Conservation (phyloP, 2,329 filamentous ascomycete genomes). For the Fusarium chaquense region DNA sequence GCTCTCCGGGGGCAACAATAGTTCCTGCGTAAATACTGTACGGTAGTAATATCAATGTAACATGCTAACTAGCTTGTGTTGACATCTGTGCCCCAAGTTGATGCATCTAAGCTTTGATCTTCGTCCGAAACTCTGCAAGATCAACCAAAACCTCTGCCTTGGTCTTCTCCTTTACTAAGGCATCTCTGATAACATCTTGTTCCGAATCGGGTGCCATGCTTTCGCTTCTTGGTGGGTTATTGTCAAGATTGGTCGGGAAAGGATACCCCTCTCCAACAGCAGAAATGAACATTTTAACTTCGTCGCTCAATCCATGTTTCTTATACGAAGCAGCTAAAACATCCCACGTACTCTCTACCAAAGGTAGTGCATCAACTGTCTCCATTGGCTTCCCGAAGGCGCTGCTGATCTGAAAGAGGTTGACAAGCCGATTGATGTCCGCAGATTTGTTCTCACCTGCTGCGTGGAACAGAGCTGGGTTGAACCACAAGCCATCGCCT, state of each 20-base stretch:
- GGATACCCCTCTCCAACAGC: conserved; percentile 70
- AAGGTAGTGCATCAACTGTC: conserved; percentile 63
- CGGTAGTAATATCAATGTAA: background rate
- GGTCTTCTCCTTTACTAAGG: conserved; percentile 57
- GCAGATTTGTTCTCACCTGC: conserved; percentile 67
- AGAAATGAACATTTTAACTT: conserved; percentile 60
- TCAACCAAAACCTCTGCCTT: conserved; percentile 56
- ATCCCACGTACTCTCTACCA: conserved; percentile 62
- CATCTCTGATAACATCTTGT: conserved; percentile 62
- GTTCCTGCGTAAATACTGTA: background rate
- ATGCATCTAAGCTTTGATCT: conserved; percentile 28
- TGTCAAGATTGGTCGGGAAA: conserved; percentile 72
- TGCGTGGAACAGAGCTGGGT: conserved; percentile 72
- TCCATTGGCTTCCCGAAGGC: conserved; percentile 76
- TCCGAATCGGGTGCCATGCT: conserved; percentile 72
- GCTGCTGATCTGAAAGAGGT: conserved; percentile 71
- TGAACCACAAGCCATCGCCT: conserved; percentile 74
- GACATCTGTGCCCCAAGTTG: too few relatives aligned
- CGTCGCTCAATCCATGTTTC: conserved; percentile 54
- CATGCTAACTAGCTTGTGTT: background rate
- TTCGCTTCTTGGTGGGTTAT: conserved; percentile 64
- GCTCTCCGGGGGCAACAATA: background rate
- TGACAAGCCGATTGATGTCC: conserved; percentile 66
- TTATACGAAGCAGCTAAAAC: conserved; percentile 50
- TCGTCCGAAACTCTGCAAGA: conserved; percentile 47